These are phyloP conservation scores for Coprinopsis sp. DNA, from an alignment of 768 basidiomycete species.

Conservation along the genomic window DNA sequence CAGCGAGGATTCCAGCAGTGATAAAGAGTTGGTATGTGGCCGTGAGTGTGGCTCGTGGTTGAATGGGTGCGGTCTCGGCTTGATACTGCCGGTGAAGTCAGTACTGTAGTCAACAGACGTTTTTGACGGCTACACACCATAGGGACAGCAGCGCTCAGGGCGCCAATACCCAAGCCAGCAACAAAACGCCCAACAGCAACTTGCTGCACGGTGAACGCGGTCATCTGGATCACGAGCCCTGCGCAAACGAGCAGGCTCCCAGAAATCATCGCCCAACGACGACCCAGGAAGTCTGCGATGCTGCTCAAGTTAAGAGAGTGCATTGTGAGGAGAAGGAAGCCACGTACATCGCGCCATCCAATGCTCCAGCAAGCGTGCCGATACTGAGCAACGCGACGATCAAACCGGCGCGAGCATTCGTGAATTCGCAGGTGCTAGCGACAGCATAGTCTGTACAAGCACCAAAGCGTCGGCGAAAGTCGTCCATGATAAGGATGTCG, in stretches of 20 bases:
- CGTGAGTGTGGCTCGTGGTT: conserved; percentile 66
- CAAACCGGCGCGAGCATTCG: conserved; percentile 53
- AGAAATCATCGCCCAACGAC: conserved; percentile 59
- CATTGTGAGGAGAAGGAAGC: conserved; percentile 1
- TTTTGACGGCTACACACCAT: no score
- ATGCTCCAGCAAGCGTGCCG: conserved; percentile 61
- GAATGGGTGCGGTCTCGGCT: conserved; percentile 67
- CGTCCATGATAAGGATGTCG: conserved; percentile 68
- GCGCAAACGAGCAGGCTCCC: conserved; percentile 56
- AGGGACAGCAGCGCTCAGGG: conserved; percentile 62
- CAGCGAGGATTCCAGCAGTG: conserved; percentile 43
- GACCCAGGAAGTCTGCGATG: conserved; percentile 59
- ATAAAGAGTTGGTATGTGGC: conserved; percentile 63
- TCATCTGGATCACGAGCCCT: conserved; percentile 59
- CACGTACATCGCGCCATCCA: conserved; percentile 57
- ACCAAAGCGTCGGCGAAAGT: conserved; percentile 63
- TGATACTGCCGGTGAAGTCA: no score
- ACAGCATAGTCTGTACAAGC: conserved; percentile 38
- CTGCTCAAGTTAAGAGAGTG: conserved; percentile 30
- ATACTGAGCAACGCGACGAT: conserved; percentile 70
- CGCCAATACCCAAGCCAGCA: conserved; percentile 65
- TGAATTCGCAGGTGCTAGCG: conserved; percentile 45
- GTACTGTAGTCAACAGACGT: no score
- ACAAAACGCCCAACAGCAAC: conserved; percentile 62
- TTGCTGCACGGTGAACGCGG: conserved; percentile 46